phyloP scores from a whole-genome alignment of 139 green algal genomes.

The Ettlia oleoabundans region DNA sequence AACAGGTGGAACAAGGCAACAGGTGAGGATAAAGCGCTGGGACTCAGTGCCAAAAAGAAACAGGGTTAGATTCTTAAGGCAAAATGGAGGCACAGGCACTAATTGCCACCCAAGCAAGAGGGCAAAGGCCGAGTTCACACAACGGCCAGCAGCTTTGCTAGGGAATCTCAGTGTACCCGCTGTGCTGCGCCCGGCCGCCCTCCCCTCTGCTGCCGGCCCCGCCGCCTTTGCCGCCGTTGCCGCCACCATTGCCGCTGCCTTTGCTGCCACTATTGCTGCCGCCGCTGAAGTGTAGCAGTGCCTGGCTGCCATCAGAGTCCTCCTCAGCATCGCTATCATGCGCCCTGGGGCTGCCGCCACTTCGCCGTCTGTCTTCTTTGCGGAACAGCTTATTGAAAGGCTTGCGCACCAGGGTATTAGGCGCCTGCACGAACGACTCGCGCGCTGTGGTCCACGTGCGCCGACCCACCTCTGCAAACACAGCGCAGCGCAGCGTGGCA shows the following conservation, averaged over 20 bases:
- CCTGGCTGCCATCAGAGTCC: neutral
- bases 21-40: too few species aligned
- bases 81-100: too few species aligned
- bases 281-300: neutral
- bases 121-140: too few species aligned
- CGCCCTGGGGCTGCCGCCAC: neutral
- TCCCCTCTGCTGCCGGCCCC: neutral
- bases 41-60: too few species aligned
- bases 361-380: neutral
- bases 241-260: neutral
- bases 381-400: slow-evolving; percentile 24
- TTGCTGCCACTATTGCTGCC: neutral
- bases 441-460: slow-evolving; percentile 35
- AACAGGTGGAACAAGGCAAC: too few species aligned
- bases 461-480: slow-evolving; percentile 20
- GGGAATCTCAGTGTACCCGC: too few species aligned
- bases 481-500: neutral
- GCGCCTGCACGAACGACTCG: slow-evolving; percentile 1
- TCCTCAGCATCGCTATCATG: neutral
- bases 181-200: too few species aligned
- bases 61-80: too few species aligned
- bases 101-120: too few species aligned
- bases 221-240: neutral
- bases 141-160: too few species aligned
- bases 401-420: slow-evolving; percentile 18